phyloP scores from a whole-genome alignment of 1,139 yeast genomes.

The Lodderomyces oxycetoniae region DNA sequence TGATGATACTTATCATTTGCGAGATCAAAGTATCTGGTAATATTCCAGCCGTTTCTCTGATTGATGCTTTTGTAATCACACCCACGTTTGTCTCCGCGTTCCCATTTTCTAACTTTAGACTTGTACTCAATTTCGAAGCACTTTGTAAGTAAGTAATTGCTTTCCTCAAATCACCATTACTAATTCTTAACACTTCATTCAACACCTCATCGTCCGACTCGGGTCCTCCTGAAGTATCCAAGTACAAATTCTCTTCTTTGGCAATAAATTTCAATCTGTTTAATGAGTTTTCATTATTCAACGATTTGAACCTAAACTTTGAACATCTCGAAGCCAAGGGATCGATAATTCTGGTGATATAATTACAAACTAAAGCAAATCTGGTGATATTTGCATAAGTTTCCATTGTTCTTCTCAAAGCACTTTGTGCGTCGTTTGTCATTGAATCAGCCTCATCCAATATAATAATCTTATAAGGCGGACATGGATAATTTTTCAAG shows the following conservation, averaged over 20 bases:
- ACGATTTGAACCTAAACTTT: slow-evolving; percentile 80
- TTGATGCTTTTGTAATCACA: slow-evolving; percentile 39
- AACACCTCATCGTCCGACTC: slow-evolving; percentile 50
- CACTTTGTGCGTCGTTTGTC: slow-evolving; percentile 98
- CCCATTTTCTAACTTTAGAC: slow-evolving; percentile 16
- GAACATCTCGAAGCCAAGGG: slow-evolving; percentile 96
- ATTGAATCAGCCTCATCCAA: slow-evolving; percentile 96
- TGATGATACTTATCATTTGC: slow-evolving; percentile 36
- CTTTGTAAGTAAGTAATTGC: slow-evolving; percentile 91
- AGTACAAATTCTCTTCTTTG: slow-evolving; percentile 45
- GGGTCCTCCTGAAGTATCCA: slow-evolving; percentile 23
- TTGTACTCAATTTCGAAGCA: slow-evolving; percentile 58
- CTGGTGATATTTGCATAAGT: slow-evolving; percentile 87
- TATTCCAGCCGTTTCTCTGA: slow-evolving; percentile 81
- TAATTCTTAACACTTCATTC: slow-evolving; percentile 57
- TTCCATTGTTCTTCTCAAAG: slow-evolving; percentile 94
- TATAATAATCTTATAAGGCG: slow-evolving; percentile 83
- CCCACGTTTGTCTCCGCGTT: slow-evolving; percentile 20
- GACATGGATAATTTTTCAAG: slow-evolving; percentile 76
- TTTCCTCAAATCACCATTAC: slow-evolving; percentile 87
- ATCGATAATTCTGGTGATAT: slow-evolving; percentile 92
- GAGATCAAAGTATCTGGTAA: slow-evolving; percentile 56
- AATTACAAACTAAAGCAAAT: slow-evolving; percentile 90
- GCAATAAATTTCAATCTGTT: slow-evolving; percentile 61
- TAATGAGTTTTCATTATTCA: slow-evolving; percentile 69